Base-by-base conservation (phyloP, 331 rosid genomes). In the Quercus lobata region DNA sequence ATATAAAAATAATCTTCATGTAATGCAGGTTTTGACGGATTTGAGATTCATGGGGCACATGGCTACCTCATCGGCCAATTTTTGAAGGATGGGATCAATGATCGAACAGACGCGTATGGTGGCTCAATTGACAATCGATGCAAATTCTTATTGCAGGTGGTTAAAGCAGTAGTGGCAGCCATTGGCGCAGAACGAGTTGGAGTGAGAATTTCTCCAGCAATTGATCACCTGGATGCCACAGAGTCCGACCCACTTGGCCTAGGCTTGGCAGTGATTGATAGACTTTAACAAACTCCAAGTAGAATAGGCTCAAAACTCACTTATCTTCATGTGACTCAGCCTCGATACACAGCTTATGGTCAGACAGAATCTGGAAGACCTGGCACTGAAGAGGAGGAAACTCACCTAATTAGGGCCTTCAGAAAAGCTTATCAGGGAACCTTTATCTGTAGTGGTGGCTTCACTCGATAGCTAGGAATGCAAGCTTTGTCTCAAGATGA, bases 31-130 rank as follows among this genome's bases (percentile, higher is more conserved):
- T 96, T 96, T 78, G 96, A 96, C 75, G 99, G 97, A 74, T 88
- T 96, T 49, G 99, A 96, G 85, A 87, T 96, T 82, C 99, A 96
- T 55, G 92, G 93, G 30, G 99, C 98, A n/a, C 99, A 93, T 34
- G 97, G 99, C 49, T 96, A 96, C 72, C 94, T 93, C 55, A 91
- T 96, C 1, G 98, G 90, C 69, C 98, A 96, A 76, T 96, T 96
- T 82, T 72, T 96, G 71, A 96, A 96, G 71, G 96, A 93, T 18
- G 98, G 96, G 24, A 96, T 93, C 82, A 96, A 96, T 41, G 94
- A 96, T 29, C 84, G 98, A 82, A 89, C 92, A 0, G 99, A 96
- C 49, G 90, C 84, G 78, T 96, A 88, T 7, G 97, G 99, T 5
- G 99, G 99, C 61, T 88, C 97, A 3, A 76, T 84, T 22, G 84